Base-by-base conservation (phyloP, 345 rosid genomes). In the Aurinia saxatilis region DNA sequence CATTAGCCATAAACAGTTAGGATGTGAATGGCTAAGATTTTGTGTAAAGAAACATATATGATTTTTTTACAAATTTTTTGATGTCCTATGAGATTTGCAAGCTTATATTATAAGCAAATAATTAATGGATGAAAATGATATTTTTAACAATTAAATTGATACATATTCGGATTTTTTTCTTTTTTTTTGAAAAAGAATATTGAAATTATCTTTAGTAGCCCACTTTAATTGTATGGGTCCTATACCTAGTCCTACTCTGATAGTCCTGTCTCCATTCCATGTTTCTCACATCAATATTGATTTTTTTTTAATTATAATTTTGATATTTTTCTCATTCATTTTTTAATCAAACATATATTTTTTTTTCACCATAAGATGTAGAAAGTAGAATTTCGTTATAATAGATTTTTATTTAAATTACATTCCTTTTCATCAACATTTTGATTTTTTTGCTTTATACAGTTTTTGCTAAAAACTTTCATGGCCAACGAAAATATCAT, bases 171-270 rank as follows among this genome's bases (percentile, higher is more conserved):
- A n/a, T n/a, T n/a, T n/a, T n/a, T n/a, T 63, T 12, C 7, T n/a
- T 3, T 3, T n/a, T 39, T 12, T 6, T n/a, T 3, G 7, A 19
- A 10, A 15, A 29, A 16, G 13, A 29, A 17, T 30, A 50, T 25
- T 48, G 41, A 34, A 48, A 13, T 17, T 18, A 40, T 39, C 10
- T 33, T 30, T 17, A 31, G 72, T 31, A 49, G 52, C 45, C 59
- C 65, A 58, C 59, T 67, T 67, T 58, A 14, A 58, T 58, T 58
- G 59, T 50, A 40, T 57, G 57, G 57, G 64, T 54, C 55, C 55
- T 45, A 38, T 45, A 38, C 11, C 48, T 7, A 55, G 61, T 45
- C 45, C 29, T 12, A 27, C 31, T 5, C 31, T 27, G 5, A 0
- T 27, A 27, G 58, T 31, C 27, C 5, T 58, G 44, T 57, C 65